A percentile compares a stretch with the other conserved stretches of the same genome.
Evolutionary conservation across 2,329 filamentous ascomycete species (phyloP).

Genomic region (Fusarium sp.): DNA sequence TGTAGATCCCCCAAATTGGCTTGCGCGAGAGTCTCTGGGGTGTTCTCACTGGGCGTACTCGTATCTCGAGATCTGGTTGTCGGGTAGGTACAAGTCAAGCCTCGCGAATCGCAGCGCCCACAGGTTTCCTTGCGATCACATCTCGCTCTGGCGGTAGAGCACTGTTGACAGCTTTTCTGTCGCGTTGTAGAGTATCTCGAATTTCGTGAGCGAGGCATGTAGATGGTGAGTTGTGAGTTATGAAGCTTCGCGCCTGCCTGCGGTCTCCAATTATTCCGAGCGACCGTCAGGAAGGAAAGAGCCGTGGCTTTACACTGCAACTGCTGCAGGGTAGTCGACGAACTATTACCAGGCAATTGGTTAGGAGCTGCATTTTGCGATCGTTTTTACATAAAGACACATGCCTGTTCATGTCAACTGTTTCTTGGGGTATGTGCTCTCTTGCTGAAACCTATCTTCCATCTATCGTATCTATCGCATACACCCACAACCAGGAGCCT

Average conservation of each 20-base stretch:
- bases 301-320: neutral
- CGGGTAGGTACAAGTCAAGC: slow-evolving; percentile 48
- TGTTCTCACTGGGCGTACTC: neutral
- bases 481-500: too few species aligned
- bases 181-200: slow-evolving; percentile 51
- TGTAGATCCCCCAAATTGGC: neutral
- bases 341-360: too few species aligned
- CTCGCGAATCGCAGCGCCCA: slow-evolving; percentile 47
- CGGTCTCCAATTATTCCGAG: neutral
- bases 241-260: neutral
- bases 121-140: slow-evolving; percentile 54
- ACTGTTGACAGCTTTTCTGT: slow-evolving; percentile 54
- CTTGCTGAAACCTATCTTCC: too few species aligned
- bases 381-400: too few species aligned
- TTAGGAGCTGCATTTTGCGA: too few species aligned
- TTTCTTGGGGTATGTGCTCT: too few species aligned
- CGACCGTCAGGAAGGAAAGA: neutral
- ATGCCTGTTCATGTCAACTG: too few species aligned
- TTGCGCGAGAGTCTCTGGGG: neutral
- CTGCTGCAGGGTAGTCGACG: too few species aligned
- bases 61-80: neutral
- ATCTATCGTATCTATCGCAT: too few species aligned
- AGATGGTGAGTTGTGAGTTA: neutral
- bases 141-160: slow-evolving; percentile 53
- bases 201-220: neutral